These are phyloP conservation scores for Tremella mesenterica DNA, from an alignment of 768 basidiomycete species.

Conservation along the genomic window DNA sequence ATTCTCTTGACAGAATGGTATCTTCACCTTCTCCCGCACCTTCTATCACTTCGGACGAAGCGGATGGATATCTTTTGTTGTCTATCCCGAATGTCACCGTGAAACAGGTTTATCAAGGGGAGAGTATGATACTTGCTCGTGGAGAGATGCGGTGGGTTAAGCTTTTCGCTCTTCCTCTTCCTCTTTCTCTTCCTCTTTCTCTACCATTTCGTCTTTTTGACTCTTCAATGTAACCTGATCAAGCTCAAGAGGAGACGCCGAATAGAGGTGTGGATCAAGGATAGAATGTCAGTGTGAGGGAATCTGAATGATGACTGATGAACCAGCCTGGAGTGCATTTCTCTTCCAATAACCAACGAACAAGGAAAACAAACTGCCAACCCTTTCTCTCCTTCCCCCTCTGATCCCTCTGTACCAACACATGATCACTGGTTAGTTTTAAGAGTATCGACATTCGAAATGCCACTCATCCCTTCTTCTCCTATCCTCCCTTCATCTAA, in stretches of 20 bases:
- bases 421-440: constrained; percentile 62
- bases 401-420: constrained; percentile 42
- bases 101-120: constrained; percentile 37
- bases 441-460: constrained; percentile 53
- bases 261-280: no score
- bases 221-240: neutral
- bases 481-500: constrained; percentile 47
- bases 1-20: neutral
- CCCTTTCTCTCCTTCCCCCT: constrained; percentile 36
- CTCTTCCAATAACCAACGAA: constrained; percentile 44
- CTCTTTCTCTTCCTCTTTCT: neutral
- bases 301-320: neutral
- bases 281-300: no score
- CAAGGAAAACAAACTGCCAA: constrained; percentile 36
- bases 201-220: no score
- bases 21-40: neutral
- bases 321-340: constrained; percentile 59
- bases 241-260: no score
- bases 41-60: constrained; percentile 22
- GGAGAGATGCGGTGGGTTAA: constrained; percentile 35
- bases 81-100: constrained; percentile 35
- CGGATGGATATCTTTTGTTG: constrained; percentile 38
- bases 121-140: constrained; percentile 28
- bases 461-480: constrained; percentile 55
- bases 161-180: no score